Evolutionary conservation across 768 basidiomycete species (phyloP).

Genomic region (Boletus huronensis): DNA sequence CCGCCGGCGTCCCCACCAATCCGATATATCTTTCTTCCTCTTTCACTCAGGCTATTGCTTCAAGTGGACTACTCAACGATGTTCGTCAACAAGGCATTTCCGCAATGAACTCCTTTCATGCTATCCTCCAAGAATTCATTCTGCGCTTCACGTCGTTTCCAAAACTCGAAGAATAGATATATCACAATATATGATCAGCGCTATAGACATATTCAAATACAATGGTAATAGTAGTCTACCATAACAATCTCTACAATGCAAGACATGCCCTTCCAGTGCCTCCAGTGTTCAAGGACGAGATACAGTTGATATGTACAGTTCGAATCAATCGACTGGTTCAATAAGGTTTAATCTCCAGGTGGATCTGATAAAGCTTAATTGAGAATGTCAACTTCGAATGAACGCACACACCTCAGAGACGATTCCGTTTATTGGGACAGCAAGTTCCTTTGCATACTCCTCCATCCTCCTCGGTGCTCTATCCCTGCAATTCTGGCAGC

Average conservation of each 20-base stretch:
- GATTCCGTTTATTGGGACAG: constrained; percentile 26
- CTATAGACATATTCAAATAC: background rate
- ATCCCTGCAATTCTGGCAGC: constrained; percentile 28
- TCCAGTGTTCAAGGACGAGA: background rate
- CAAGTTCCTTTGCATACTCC: constrained; percentile 29
- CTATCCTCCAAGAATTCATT: too few relatives aligned
- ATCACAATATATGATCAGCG: background rate
- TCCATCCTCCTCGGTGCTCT: constrained; percentile 30
- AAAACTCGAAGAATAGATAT: background rate
- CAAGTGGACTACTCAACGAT: too few relatives aligned
- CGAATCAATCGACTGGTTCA: constrained; percentile 17
- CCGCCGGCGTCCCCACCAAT: too few relatives aligned
- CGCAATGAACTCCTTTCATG: too few relatives aligned
- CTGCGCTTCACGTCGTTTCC: too few relatives aligned
- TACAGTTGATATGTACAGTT: constrained; percentile 11
- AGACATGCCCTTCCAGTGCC: background rate
- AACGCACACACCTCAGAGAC: constrained; percentile 26
- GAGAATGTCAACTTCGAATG: background rate
- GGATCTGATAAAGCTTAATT: constrained; percentile 17
- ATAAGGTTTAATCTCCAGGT: constrained; percentile 29
- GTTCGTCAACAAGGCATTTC: too few relatives aligned
- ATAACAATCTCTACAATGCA: background rate
- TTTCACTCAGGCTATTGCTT: too few relatives aligned
- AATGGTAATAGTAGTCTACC: background rate
- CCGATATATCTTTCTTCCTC: too few relatives aligned